These are phyloP conservation scores for Guillardia theta DNA, from an alignment of 78 protist genomes.

Conservation along the genomic window DNA sequence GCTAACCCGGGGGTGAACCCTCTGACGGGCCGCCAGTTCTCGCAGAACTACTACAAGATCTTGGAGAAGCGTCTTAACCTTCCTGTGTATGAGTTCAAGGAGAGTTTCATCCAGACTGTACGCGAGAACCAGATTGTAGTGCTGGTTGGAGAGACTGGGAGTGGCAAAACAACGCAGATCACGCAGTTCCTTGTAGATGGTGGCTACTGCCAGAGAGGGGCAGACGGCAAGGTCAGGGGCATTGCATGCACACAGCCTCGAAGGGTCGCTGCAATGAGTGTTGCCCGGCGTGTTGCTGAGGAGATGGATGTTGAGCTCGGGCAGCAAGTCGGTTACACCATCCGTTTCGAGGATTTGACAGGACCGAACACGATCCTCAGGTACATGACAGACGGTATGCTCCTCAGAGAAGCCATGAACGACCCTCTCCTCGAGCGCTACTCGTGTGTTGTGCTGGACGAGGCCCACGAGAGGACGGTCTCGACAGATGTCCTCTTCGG, in stretches of 20 bases:
- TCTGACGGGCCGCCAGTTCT: slow-evolving; percentile 62
- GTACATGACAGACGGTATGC: slow-evolving; percentile 96
- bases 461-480: slow-evolving; percentile 99
- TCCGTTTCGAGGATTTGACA: slow-evolving; percentile 97
- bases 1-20: slow-evolving; percentile 55
- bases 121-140: slow-evolving; percentile 75
- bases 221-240: slow-evolving; percentile 22
- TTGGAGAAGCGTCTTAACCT: slow-evolving; percentile 72
- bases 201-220: slow-evolving; percentile 37
- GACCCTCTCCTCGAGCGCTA: slow-evolving; percentile 90
- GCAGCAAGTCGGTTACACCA: slow-evolving; percentile 94
- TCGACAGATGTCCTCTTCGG: slow-evolving; percentile 98
- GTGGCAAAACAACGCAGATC: slow-evolving; percentile 97
- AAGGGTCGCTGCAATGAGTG: slow-evolving; percentile 94
- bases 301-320: slow-evolving; percentile 98
- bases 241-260: slow-evolving; percentile 98
- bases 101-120: slow-evolving; percentile 63
- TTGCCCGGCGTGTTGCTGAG: slow-evolving; percentile 82
- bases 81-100: slow-evolving; percentile 88
- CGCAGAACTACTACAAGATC: slow-evolving; percentile 77
- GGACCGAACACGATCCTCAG: slow-evolving; percentile 66
- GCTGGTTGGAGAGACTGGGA: slow-evolving; percentile 99
- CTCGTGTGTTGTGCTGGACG: slow-evolving; percentile 93
- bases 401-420: slow-evolving; percentile 95
- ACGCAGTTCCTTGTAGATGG: slow-evolving; percentile 67